Percentiles rank a stretch among this genome's conserved stretches.
Conservation (phyloP, 1,139 yeast genomes). For the Protomyces inouyei region DNA sequence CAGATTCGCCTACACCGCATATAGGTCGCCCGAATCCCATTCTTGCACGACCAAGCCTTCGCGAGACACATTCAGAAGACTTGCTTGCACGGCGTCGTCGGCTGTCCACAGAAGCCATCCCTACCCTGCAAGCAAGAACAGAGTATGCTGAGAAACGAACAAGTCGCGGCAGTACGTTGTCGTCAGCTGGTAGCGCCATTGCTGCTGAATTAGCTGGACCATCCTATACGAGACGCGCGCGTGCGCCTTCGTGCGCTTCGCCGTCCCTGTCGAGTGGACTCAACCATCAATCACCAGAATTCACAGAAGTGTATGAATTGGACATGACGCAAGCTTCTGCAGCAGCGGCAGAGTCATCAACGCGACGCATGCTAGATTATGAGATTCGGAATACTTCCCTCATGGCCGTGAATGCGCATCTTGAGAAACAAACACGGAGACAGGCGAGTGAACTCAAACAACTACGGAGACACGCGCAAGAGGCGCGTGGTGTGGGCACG, state of each 20-base stretch:
- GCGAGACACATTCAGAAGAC: background rate
- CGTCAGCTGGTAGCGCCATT: background rate
- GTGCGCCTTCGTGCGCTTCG: background rate
- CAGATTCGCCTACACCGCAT: background rate
- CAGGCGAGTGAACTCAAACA: conserved; percentile 31
- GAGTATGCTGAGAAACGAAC: background rate
- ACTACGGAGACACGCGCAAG: conserved; percentile 9
- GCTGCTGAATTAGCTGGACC: background rate
- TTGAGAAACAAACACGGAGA: conserved; percentile 31
- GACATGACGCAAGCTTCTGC: background rate
- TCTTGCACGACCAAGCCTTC: background rate
- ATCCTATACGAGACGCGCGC: background rate
- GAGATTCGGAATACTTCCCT: conserved; percentile 34
- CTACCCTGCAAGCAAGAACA: too few relatives aligned
- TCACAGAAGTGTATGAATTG: background rate
- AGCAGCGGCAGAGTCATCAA: background rate
- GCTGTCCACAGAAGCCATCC: background rate
- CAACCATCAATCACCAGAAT: background rate
- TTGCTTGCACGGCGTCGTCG: background rate
- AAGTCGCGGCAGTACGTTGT: background rate
- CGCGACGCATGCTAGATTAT: conserved; percentile 31
- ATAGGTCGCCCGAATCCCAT: background rate
- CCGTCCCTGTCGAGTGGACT: background rate
- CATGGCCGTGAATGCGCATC: conserved; percentile 32
- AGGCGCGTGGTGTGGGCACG: background rate